phyloP scores from a whole-genome alignment of 371 early-diverging fungal species.

The Vairimorpha ceranae region DNA sequence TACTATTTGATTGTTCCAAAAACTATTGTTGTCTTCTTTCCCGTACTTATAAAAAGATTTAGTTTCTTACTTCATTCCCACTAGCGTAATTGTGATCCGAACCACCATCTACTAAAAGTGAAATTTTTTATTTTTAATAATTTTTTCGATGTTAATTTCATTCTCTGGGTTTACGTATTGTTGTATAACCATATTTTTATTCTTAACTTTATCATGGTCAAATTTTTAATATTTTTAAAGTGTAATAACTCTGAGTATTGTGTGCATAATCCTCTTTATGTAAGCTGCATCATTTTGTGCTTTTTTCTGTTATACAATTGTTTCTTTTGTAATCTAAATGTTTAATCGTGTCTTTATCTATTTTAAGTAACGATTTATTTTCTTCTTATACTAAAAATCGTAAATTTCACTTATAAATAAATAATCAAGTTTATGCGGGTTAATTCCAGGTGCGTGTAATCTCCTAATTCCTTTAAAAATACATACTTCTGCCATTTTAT shows the following conservation, averaged over 20 bases:
- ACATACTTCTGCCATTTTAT: background rate
- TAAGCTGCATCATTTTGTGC: background rate
- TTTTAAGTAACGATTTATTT: background rate
- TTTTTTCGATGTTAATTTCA: background rate
- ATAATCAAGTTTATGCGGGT: background rate
- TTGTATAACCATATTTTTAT: background rate
- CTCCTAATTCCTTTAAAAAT: slow-evolving; percentile 4
- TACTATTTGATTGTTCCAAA: background rate
- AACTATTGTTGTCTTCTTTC: background rate
- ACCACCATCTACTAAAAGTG: background rate
- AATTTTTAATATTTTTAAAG: background rate
- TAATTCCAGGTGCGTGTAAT: background rate
- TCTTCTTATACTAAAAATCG: background rate
- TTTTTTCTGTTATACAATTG: background rate
- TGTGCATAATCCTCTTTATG: background rate
- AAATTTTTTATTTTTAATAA: background rate
- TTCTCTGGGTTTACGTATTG: background rate
- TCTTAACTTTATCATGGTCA: background rate
- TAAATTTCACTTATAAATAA: background rate
- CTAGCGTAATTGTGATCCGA: background rate
- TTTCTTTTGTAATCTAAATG: background rate
- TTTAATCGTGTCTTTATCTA: background rate
- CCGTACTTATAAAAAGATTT: background rate
- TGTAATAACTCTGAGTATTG: background rate
- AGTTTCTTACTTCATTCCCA: background rate